Percentiles rank a stretch among this genome's conserved stretches.
Evolutionary conservation across 1,139 yeast genomes (phyloP).

Genomic region (Blastobotrys malaysiensis): DNA sequence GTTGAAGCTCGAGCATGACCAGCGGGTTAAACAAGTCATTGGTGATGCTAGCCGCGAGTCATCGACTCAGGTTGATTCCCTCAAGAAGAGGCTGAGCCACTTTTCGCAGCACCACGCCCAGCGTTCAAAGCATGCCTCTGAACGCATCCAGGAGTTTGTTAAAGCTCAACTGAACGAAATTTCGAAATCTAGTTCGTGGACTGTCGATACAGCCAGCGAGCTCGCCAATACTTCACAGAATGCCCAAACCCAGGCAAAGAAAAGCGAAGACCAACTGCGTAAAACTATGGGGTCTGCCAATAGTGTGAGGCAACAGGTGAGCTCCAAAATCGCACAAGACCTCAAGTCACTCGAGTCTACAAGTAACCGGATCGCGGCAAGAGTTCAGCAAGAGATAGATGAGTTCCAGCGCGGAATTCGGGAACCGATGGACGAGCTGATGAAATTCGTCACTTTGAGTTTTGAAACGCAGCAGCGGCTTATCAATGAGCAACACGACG

Average conservation of each 20-base stretch:
- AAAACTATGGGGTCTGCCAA: constrained; percentile 2
- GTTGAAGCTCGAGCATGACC: constrained; percentile 17
- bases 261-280: neutral
- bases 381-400: constrained; percentile 5
- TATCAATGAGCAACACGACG: neutral
- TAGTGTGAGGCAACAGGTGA: constrained; percentile 8
- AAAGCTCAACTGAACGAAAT: neutral
- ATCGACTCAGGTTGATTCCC: constrained; percentile 4
- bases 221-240: neutral
- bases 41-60: constrained; percentile 14
- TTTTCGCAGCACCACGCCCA: neutral
- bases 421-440: constrained; percentile 6
- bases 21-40: constrained; percentile 17
- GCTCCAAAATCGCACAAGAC: constrained; percentile 8
- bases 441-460: neutral
- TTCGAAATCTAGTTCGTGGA: neutral
- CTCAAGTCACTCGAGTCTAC: constrained; percentile 3
- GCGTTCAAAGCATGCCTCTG: neutral
- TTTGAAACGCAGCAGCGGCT: neutral
- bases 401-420: constrained; percentile 7
- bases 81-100: neutral
- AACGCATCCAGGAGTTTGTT: neutral
- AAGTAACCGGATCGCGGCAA: constrained; percentile 5
- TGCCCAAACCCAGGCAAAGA: neutral
- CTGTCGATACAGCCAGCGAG: neutral